Evolutionary conservation across 2,329 filamentous ascomycete genomes (phyloP).

Genomic region (Myriosclerotinia curreyana): DNA sequence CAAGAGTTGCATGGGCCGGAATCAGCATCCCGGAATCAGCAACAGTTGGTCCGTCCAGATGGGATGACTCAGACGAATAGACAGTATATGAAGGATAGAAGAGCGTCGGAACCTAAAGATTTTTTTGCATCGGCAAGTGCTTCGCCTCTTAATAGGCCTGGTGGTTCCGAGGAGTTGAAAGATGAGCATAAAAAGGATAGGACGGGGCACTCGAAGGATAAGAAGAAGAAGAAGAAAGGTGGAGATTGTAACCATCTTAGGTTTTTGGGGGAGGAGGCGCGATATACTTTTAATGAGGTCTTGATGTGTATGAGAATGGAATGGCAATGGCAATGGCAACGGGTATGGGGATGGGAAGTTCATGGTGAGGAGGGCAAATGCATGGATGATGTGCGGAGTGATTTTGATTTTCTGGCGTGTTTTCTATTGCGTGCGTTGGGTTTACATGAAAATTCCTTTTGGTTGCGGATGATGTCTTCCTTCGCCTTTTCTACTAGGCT

Average conservation of each 20-base stretch:
- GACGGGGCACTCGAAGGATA: not conserved
- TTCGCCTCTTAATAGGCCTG: no score
- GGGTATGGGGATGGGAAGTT: not conserved
- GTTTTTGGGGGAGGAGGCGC: no score
- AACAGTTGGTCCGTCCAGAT: not conserved
- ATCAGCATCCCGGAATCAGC: no score
- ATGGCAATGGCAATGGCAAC: no score
- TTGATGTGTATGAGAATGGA: no score
- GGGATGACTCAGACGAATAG: not conserved
- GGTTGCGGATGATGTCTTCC: not conserved
- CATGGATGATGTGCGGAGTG: not conserved
- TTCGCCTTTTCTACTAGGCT: no score
- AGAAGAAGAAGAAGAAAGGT: not conserved
- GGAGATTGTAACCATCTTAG: no score
- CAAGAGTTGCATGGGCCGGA: not conserved
- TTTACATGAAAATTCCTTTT: not conserved
- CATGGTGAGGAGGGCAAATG: not conserved
- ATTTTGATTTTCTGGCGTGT: not conserved
- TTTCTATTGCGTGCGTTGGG: not conserved
- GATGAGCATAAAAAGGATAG: no score
- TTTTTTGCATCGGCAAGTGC: no score
- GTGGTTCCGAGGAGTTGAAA: no score
- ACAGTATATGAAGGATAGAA: not conserved
- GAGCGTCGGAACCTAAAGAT: no score
- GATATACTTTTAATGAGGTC: no score